phyloP scores from a whole-genome alignment of 2,329 filamentous ascomycete genomes.

The Colletotrichum sp. region DNA sequence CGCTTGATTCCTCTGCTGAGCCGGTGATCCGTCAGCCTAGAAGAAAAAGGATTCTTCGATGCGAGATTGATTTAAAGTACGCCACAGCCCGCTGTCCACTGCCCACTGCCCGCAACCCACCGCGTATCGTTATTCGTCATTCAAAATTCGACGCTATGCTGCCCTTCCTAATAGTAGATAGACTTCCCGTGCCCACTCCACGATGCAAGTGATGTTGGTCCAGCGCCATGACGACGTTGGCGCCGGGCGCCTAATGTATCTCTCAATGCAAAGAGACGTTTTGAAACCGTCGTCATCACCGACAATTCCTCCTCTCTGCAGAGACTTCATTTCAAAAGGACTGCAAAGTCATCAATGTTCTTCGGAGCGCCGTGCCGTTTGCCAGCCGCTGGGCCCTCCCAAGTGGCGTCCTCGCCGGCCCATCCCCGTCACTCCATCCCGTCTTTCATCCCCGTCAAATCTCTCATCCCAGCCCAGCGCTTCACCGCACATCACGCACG shows the following conservation, averaged over 20 bases:
- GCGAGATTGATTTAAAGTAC: constrained; percentile 8
- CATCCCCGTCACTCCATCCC: not conserved
- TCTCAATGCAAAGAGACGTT: not conserved
- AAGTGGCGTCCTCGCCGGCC: not conserved
- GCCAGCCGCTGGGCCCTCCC: not conserved
- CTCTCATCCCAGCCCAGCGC: not conserved
- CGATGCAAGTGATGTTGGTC: not conserved
- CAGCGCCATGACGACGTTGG: not conserved
- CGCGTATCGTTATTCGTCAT: not conserved
- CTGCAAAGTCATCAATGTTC: not conserved
- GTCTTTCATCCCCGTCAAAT: not conserved
- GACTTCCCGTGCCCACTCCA: constrained; percentile 11
- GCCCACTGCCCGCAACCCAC: not conserved
- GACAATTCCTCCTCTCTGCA: not conserved
- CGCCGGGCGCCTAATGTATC: not conserved
- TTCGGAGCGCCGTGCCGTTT: not conserved
- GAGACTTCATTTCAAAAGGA: not conserved
- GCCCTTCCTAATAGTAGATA: not conserved
- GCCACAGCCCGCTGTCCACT: not conserved
- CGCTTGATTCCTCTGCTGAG: not conserved
- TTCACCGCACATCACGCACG: constrained; percentile 14
- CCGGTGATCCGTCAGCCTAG: not conserved
- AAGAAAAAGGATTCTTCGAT: not conserved
- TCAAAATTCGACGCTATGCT: not conserved
- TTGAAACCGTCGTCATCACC: not conserved